Conservation (phyloP, 148 eudicot species). For the Chenopodium suecicum region DNA sequence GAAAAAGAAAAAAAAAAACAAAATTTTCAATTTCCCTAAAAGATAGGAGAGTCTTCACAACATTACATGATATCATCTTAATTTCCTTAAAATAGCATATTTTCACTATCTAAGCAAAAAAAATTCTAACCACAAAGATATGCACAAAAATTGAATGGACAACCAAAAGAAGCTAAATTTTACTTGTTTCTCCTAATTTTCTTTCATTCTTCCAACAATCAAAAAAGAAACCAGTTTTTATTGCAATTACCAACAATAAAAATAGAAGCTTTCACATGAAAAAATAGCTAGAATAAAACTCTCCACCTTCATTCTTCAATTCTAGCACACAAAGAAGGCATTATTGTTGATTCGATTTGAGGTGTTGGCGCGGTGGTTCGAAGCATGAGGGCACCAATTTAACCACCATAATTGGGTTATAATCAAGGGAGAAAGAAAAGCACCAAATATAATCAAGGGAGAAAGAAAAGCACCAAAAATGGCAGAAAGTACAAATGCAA, state of each 20-base stretch:
- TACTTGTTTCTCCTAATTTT: constrained; percentile 13
- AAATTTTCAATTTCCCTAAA: not conserved
- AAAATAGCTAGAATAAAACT: not conserved
- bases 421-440: not conserved
- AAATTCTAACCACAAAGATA: constrained; percentile 18
- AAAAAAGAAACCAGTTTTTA: constrained; percentile 6
- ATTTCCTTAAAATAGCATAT: constrained; percentile 15
- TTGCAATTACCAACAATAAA: constrained; percentile 8
- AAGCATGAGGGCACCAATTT: not conserved
- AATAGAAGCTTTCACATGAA: not conserved
- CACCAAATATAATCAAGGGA: not conserved
- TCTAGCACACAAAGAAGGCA: not conserved
- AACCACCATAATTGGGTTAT: not conserved
- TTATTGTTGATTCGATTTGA: not conserved
- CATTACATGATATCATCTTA: not conserved
- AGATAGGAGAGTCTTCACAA: not conserved
- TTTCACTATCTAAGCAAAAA: not conserved
- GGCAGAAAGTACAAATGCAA: constrained; percentile 18
- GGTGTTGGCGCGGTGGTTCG: not conserved
- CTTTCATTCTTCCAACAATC: constrained; percentile 7
- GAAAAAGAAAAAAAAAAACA: too few species aligned
- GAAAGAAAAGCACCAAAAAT: not conserved
- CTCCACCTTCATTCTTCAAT: not conserved
- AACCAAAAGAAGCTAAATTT: constrained; percentile 19
- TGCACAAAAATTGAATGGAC: constrained; percentile 20